A percentile compares a stretch with the other conserved stretches of the same genome.
phyloP scores from a whole-genome alignment of 768 basidiomycete genomes.

The Pisolithus microcarpus region DNA sequence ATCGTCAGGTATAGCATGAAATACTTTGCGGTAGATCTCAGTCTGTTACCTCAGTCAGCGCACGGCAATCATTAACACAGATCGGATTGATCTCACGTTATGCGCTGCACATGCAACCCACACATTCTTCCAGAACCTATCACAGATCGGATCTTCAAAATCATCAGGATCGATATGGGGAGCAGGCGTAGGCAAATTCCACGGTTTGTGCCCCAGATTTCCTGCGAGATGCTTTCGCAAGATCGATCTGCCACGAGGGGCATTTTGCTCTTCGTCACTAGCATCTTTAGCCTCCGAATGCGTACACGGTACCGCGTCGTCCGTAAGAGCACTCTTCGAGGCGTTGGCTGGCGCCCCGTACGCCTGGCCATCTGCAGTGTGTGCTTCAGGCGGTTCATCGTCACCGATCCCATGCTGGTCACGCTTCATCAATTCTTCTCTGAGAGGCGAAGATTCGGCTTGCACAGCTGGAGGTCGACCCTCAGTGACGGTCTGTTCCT shows the following conservation, averaged over 20 bases:
- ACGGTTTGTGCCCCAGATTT: constrained; percentile 47
- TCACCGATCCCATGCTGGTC: background rate
- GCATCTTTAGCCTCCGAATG: constrained; percentile 37
- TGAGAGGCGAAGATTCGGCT: constrained; percentile 9
- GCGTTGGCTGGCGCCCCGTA: constrained; percentile 46
- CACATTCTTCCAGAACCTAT: constrained; percentile 82
- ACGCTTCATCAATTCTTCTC: constrained; percentile 8
- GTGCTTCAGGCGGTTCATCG: constrained; percentile 23
- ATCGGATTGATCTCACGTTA: constrained; percentile 52
- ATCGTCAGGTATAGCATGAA: constrained; percentile 91
- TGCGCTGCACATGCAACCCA: constrained; percentile 86
- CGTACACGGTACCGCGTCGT: constrained; percentile 44
- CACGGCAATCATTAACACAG: background rate
- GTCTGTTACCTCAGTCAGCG: constrained; percentile 48
- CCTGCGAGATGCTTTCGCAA: constrained; percentile 47
- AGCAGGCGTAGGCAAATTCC: constrained; percentile 58
- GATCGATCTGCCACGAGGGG: constrained; percentile 42
- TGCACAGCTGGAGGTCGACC: constrained; percentile 32
- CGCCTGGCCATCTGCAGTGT: constrained; percentile 35
- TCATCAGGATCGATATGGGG: constrained; percentile 68
- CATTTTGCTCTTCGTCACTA: constrained; percentile 39
- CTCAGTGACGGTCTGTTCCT: constrained; percentile 58
- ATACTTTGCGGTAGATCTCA: constrained; percentile 92
- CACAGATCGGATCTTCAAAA: constrained; percentile 85
- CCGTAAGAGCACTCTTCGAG: constrained; percentile 28